Percentiles rank a stretch among this genome's conserved stretches.
phyloP scores from a whole-genome alignment of 129 eudicot species.

The Tanacetum coccineum region DNA sequence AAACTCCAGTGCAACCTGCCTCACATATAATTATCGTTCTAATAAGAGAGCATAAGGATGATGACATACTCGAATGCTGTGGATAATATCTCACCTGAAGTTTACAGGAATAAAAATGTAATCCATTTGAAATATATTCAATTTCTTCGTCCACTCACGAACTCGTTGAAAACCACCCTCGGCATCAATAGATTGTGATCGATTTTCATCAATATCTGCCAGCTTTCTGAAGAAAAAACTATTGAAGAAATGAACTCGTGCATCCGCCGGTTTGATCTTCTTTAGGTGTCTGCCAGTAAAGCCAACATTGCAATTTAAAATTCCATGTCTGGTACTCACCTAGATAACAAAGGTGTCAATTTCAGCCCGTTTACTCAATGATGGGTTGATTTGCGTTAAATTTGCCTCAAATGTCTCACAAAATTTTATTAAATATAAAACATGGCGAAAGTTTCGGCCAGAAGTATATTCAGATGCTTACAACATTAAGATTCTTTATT shows the following conservation, averaged over 20 bases:
- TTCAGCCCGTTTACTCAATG: neutral
- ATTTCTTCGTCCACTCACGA: slow-evolving; percentile 78
- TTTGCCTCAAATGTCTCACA: no score
- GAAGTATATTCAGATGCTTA: no score
- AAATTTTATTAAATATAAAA: no score
- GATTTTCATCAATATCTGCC: slow-evolving; percentile 52
- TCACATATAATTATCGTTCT: slow-evolving; percentile 11
- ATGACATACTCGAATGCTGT: slow-evolving; percentile 5
- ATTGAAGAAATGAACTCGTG: slow-evolving; percentile 63
- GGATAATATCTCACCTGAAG: slow-evolving; percentile 54
- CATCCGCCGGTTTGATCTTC: slow-evolving; percentile 43
- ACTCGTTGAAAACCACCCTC: slow-evolving; percentile 62
- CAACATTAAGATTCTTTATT: no score
- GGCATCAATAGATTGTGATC: slow-evolving; percentile 30
- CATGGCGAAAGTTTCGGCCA: no score
- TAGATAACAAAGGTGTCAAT: neutral
- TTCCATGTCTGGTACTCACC: neutral
- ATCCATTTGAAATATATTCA: slow-evolving; percentile 62
- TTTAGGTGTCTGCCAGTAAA: slow-evolving; percentile 55
- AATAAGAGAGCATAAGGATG: slow-evolving; percentile 10
- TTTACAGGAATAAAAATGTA: slow-evolving; percentile 80
- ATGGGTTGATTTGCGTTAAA: no score
- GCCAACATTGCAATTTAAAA: slow-evolving; percentile 3
- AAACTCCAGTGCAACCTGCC: slow-evolving; percentile 88
- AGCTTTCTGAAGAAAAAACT: slow-evolving; percentile 78